A percentile compares a stretch with the other conserved stretches of the same genome.
Evolutionary conservation across 176 grass and related monocot genomes (phyloP).

Genomic region (Triticum urartu): DNA sequence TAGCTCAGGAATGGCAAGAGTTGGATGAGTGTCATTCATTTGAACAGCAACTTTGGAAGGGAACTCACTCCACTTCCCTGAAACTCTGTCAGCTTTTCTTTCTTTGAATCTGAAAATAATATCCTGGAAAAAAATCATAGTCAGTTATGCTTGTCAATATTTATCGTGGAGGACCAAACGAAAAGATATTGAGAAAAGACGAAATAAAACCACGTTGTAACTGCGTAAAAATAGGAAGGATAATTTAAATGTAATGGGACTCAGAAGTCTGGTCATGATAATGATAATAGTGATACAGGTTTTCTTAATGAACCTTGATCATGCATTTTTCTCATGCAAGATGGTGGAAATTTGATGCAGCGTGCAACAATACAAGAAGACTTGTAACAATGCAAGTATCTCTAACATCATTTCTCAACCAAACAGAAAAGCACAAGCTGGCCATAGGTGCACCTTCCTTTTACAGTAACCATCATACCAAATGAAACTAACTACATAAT

Average conservation of each 20-base stretch:
- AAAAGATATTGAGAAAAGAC: not conserved
- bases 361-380: constrained; percentile 2
- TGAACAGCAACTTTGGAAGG: constrained; percentile 84
- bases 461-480: not conserved
- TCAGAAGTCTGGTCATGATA: not conserved
- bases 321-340: not conserved
- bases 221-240: not conserved
- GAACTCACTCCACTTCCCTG: constrained; percentile 70
- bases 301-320: not conserved
- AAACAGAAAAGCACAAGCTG: not conserved
- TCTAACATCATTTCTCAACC: not conserved
- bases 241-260: not conserved
- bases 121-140: constrained; percentile 45
- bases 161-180: not conserved
- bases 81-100: constrained; percentile 52
- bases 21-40: constrained; percentile 85
- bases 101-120: constrained; percentile 84
- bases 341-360: not conserved
- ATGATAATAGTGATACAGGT: not conserved
- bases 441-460: not conserved
- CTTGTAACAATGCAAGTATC: constrained; percentile 13
- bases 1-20: constrained; percentile 71
- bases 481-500: constrained; percentile 20
- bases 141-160: constrained; percentile 27
- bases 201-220: constrained; percentile 4